Conservation (phyloP, 2,329 filamentous ascomycete species). For the Dissoconium aciculare region DNA sequence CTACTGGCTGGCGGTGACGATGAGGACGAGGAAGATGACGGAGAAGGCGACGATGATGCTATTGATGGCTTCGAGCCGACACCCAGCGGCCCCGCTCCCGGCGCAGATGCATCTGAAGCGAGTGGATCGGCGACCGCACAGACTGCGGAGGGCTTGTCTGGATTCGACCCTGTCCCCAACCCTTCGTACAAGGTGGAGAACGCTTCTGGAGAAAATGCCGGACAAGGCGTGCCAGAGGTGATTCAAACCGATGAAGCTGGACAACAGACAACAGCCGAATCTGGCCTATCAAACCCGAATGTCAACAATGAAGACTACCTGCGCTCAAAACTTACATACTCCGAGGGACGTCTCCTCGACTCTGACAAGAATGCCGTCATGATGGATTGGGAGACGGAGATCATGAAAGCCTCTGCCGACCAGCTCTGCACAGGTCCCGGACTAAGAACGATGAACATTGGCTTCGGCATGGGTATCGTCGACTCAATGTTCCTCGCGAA, state of each 20-base stretch:
- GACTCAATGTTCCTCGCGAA: conserved; percentile 33
- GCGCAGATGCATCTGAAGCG: not conserved
- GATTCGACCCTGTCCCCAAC: conserved; percentile 22
- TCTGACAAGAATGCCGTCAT: conserved; percentile 37
- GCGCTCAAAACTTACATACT: conserved; percentile 33
- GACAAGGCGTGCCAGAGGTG: conserved; percentile 14
- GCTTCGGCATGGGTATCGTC: conserved; percentile 38
- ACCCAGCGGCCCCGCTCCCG: conserved; percentile 6
- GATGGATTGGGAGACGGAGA: conserved; percentile 39
- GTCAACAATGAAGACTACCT: conserved; percentile 36
- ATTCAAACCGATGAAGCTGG: conserved; percentile 17
- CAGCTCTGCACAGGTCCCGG: conserved; percentile 26
- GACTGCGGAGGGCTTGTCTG: conserved; percentile 12
- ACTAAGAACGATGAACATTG: conserved; percentile 35
- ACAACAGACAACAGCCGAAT: conserved; percentile 13
- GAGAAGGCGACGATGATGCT: conserved; percentile 17
- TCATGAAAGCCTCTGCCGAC: conserved; percentile 34
- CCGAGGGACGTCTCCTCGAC: conserved; percentile 34
- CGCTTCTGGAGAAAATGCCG: conserved; percentile 5
- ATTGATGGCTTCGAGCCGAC: conserved; percentile 24
- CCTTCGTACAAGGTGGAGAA: conserved; percentile 19
- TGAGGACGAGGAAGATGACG: conserved; percentile 30
- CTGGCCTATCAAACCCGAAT: conserved; percentile 20
- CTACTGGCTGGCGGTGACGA: conserved; percentile 46
- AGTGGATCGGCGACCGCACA: conserved; percentile 7